Percentiles rank a stretch among this genome's conserved stretches.
phyloP scores from a whole-genome alignment of 108 stramenopile genomes.

The Nannochloropsis salina region DNA sequence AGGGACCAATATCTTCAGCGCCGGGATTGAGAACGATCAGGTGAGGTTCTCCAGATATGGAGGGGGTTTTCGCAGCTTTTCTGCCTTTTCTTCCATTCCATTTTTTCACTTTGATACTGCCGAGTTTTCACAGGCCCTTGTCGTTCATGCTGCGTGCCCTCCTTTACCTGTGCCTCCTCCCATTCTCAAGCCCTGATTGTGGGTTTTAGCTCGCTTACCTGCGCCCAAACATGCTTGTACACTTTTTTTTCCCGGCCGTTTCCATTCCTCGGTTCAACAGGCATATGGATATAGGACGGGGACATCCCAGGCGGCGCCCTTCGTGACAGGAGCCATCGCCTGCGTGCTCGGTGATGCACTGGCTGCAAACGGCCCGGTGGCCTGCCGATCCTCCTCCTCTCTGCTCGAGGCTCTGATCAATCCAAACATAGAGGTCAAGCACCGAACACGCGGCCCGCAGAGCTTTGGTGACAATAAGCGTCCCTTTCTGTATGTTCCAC shows the following conservation, averaged over 20 bases:
- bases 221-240: too few relatives aligned
- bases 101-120: too few relatives aligned
- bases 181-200: too few relatives aligned
- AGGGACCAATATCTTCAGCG: neutral
- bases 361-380: neutral
- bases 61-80: too few relatives aligned
- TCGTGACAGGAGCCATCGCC: neutral
- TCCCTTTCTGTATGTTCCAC: neutral
- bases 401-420: neutral
- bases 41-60: neutral
- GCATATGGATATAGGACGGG: neutral
- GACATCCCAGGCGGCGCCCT: neutral
- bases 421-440: slow-evolving; percentile 6
- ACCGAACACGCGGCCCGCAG: neutral
- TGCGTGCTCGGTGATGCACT: neutral
- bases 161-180: too few relatives aligned
- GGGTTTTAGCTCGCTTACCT: too few relatives aligned
- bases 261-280: neutral
- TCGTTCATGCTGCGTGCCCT: too few relatives aligned
- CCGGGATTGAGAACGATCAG: neutral
- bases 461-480: slow-evolving; percentile 15
- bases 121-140: too few relatives aligned
- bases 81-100: too few relatives aligned
- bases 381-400: slow-evolving; percentile 5
- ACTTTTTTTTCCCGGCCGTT: too few relatives aligned